Evolutionary conservation across 345 rosid species (phyloP).

Genomic region (Microcos paniculata): DNA sequence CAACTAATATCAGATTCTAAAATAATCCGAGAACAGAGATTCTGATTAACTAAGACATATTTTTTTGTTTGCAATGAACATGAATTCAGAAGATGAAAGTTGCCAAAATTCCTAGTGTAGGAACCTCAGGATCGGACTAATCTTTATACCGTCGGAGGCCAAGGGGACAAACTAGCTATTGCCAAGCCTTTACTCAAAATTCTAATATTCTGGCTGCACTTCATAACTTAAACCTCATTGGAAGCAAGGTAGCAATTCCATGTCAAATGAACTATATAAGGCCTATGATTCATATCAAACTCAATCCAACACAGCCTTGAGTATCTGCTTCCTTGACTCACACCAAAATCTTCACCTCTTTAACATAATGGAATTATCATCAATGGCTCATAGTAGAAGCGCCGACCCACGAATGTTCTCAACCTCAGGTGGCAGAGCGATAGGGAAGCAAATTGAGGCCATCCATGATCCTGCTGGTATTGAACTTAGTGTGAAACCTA

Average conservation of each 20-base stretch:
- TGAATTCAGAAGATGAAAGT: background rate
- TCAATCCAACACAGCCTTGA: background rate
- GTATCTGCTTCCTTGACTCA: background rate
- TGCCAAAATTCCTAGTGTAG: background rate
- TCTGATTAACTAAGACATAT: background rate
- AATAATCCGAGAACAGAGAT: background rate
- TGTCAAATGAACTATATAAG: constrained; percentile 23
- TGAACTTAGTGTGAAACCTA: constrained; percentile 36
- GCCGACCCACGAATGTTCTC: constrained; percentile 37
- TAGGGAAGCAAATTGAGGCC: constrained; percentile 54
- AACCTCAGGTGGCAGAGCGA: constrained; percentile 50
- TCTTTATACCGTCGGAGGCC: background rate
- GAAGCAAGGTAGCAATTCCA: constrained; percentile 52
- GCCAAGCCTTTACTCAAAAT: constrained; percentile 18
- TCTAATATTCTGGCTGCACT: constrained; percentile 14
- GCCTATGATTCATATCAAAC: constrained; percentile 7
- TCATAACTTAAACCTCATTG: constrained; percentile 21
- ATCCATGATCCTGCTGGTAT: constrained; percentile 63
- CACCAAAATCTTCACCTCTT: background rate
- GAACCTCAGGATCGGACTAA: background rate
- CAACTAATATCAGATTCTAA: background rate
- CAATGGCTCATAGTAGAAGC: background rate
- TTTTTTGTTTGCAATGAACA: background rate
- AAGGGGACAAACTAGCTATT: background rate
- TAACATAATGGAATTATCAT: constrained; percentile 8